Evolutionary conservation across 352 stramenopile genomes (phyloP), one percentile per base, ranked within the genome.

Genomic region (Pythium utonaiense): DNA sequence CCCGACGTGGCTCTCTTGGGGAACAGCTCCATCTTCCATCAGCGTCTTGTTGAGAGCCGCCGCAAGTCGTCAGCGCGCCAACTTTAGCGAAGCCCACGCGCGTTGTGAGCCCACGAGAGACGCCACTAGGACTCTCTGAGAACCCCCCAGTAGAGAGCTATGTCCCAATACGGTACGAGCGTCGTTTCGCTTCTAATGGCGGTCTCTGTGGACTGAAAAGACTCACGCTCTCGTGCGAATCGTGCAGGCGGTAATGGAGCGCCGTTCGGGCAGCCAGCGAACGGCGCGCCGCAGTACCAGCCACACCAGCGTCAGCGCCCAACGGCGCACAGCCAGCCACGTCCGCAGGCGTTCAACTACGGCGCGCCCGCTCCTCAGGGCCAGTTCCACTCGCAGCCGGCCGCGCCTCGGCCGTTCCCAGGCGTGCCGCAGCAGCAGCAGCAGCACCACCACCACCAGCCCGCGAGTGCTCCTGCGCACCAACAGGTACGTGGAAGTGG

Each of bases 251-350:
- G 47, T 16, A 33, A 28, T 16, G 47, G 47, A 38, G 16, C 25
- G 38, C 52, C 34, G 52, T 59, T 50, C 42, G 51, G 51, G 9
- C 50, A 57, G 51, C 58, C 58, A 40, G 58, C 40, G 16, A 57
- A 51, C 42, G 58, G 49, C 22, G 34, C 48, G 34, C 34, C 45
- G 36, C 74, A 71, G 19, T 63, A 69, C 21, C 63, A 71, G 50
- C 25, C 52, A n/a, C 68, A 73, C n/a, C 75, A 84, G 53, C 75
- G 60, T 27, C 52, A 61, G 33, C 57, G 64, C 54, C 66, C 33
- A 41, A 67, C 25, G 33, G 56, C 31, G 25, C 62, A 71, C 44
- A 59, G 67, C 21, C 62, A 52, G 27, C 60, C 41, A 31, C 49
- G 56, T 27, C 45, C 45, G 36, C 68, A 75, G 27, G 42, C 53